Base-by-base conservation (phyloP, 371 early-diverging fungal species). In the Smittium culicis region DNA sequence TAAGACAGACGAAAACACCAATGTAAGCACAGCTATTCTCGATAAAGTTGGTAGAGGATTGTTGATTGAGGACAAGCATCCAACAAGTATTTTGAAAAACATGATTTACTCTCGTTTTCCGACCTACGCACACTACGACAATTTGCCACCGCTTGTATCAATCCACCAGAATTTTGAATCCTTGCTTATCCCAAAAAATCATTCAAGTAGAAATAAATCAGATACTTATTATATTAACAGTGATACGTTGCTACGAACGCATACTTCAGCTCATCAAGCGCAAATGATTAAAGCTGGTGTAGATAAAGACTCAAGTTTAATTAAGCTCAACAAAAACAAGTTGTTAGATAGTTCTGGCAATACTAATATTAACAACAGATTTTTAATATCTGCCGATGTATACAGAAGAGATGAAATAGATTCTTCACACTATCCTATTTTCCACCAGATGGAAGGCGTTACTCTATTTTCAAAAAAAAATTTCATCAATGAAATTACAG, bases 321-420 rank as follows among this genome's bases (percentile, higher is more conserved):
- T 58, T n/a, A 79, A 0, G 60, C 65, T 0, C 70, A 80, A 31
- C 81, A 80, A 65, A 30, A 65, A 65, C 56, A 35, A 25, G 16
- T 45, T 33, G 3, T 33, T 65, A 24, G 56, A 60, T 2, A 30
- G 30, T 28, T 2, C 2, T 16, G 28, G 8, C 14, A 68, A 65
- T 20, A 70, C 78, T 30, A 25, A 31, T 70, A 1, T 67, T 68
- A 70, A 82, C 73, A 35, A 70, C 68, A 66, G 78, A 33, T 88
- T 94, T 74, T 81, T 94, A 35, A 82, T 94, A 30, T 86, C 88
- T 25, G 97, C 93, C 24, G 98, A 98, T 77, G 96, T 96, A 16
- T 98, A 95, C 78, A 81, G 98, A n/a, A 84, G 96, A 31, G 98
- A 98, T 72, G 96, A 98, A 74, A 93, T 98, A 69, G 96, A 98